Evolutionary conservation across 345 rosid genomes (phyloP).

Genomic region (Citrus medica): DNA sequence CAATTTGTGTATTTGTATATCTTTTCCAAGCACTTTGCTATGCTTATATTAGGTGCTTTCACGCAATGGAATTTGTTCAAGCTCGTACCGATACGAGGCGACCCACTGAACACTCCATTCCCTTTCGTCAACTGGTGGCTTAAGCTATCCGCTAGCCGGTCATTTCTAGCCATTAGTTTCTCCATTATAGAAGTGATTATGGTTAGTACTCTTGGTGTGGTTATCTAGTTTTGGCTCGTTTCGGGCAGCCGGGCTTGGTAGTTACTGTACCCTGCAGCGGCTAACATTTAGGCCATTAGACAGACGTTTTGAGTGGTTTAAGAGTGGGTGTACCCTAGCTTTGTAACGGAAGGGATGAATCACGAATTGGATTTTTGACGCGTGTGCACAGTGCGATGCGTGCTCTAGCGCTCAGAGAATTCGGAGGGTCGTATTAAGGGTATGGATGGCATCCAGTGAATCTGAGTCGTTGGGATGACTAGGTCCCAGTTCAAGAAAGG

Average conservation of each 20-base stretch:
- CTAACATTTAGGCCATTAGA: constrained; percentile 40
- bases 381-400: constrained; percentile 18
- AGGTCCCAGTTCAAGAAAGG: constrained; percentile 5
- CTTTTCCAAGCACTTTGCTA: constrained; percentile 57
- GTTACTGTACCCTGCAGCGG: constrained; percentile 21
- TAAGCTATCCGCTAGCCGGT: constrained; percentile 40
- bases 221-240: constrained; percentile 30
- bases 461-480: not conserved
- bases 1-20: constrained; percentile 77
- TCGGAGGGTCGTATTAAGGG: not conserved
- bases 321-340: not conserved
- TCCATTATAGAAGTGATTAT: constrained; percentile 59
- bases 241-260: constrained; percentile 23
- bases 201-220: constrained; percentile 68
- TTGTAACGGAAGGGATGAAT: not conserved
- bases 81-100: not conserved
- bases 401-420: not conserved
- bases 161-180: constrained; percentile 76
- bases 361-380: constrained; percentile 16
- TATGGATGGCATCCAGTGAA: not conserved
- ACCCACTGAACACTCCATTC: constrained; percentile 7
- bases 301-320: constrained; percentile 11
- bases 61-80: too few species aligned
- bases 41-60: too few species aligned
- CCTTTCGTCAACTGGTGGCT: constrained; percentile 10